phyloP scores from a whole-genome alignment of 305 asterid genomes.

The Nicotiana rustica region DNA sequence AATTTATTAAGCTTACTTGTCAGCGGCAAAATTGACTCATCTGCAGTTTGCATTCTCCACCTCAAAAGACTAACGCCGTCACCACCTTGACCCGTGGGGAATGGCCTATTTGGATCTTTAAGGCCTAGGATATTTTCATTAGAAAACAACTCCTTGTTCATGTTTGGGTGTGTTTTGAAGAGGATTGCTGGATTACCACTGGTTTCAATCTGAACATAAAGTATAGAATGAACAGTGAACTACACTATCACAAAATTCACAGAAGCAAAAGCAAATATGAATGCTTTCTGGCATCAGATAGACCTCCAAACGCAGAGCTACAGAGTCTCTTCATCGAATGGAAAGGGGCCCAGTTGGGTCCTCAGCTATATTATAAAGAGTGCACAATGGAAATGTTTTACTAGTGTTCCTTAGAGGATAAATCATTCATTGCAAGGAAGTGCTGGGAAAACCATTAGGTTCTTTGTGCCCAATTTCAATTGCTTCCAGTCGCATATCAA shows the following conservation, averaged over 20 bases:
- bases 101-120: constrained; percentile 78
- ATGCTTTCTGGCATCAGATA: constrained; percentile 7
- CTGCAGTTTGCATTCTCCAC: constrained; percentile 93
- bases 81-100: constrained; percentile 74
- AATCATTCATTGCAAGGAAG: constrained; percentile 10
- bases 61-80: constrained; percentile 79
- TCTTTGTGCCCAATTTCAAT: neutral
- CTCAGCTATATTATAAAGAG: neutral
- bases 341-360: constrained; percentile 12
- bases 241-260: constrained; percentile 25
- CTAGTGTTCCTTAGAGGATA: neutral
- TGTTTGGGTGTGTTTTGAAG: constrained; percentile 85
- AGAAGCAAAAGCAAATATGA: constrained; percentile 5
- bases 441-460: neutral
- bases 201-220: constrained; percentile 70
- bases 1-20: constrained; percentile 64
- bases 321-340: neutral
- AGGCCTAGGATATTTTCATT: constrained; percentile 76
- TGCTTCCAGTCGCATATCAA: constrained; percentile 21
- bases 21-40: constrained; percentile 84
- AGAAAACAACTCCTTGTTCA: constrained; percentile 80
- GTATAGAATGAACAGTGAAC: constrained; percentile 21
- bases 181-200: constrained; percentile 72
- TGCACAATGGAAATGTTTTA: constrained; percentile 20
- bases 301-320: constrained; percentile 18